These are phyloP conservation scores for Pichia sp. DNA, from an alignment of 1,139 yeast species.

Conservation along the genomic window DNA sequence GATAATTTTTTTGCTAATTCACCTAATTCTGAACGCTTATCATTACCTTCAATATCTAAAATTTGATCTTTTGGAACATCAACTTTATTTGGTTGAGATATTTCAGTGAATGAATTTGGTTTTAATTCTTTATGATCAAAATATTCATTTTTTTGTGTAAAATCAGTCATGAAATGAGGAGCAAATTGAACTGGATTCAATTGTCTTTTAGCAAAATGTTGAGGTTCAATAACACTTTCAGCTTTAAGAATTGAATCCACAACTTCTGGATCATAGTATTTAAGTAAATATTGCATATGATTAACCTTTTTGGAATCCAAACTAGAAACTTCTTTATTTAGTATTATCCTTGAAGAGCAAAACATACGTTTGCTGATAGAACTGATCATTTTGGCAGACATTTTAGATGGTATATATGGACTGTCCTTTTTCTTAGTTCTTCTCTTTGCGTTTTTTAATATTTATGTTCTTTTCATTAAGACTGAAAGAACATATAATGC, in stretches of 20 bases:
- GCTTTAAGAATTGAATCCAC: slow-evolving; percentile 77
- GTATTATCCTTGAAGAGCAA: slow-evolving; percentile 16
- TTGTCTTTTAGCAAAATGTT: slow-evolving; percentile 39
- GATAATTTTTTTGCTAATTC: slow-evolving; percentile 54
- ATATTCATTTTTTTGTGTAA: slow-evolving; percentile 48
- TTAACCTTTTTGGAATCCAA: slow-evolving; percentile 22
- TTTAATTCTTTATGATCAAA: slow-evolving; percentile 28
- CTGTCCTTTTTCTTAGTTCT: too few relatives aligned
- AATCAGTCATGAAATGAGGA: slow-evolving; percentile 57
- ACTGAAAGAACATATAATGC: too few relatives aligned
- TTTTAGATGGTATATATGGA: background rate
- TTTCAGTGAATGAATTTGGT: slow-evolving; percentile 19
- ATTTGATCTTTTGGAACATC: slow-evolving; percentile 23
- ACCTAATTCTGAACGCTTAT: slow-evolving; percentile 22
- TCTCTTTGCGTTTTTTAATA: too few relatives aligned
- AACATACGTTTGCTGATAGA: slow-evolving; percentile 15
- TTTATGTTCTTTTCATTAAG: too few relatives aligned
- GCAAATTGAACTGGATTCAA: slow-evolving; percentile 42
- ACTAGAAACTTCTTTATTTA: slow-evolving; percentile 7
- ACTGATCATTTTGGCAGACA: slow-evolving; percentile 4
- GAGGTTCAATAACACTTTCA: slow-evolving; percentile 66
- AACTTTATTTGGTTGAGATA: slow-evolving; percentile 23
- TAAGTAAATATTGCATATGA: slow-evolving; percentile 56
- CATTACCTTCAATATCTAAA: slow-evolving; percentile 18
- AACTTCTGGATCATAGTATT: slow-evolving; percentile 71